Evolutionary conservation across 306 rosid genomes (phyloP).

Genomic region (Trifolium repens): DNA sequence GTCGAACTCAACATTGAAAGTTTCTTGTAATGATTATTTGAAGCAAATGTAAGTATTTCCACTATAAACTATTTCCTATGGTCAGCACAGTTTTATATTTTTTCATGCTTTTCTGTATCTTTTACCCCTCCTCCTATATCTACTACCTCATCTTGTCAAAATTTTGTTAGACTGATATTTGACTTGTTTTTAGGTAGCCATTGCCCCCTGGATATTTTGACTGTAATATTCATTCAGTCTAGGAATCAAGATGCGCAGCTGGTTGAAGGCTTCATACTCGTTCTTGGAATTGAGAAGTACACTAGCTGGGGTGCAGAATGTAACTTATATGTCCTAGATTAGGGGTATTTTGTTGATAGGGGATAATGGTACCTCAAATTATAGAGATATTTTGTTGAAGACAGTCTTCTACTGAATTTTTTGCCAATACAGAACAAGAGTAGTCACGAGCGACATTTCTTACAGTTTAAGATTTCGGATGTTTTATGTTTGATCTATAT

Average conservation of each 20-base stretch:
- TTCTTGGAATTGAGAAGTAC: conserved; percentile 23
- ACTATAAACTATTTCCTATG: conserved; percentile 20
- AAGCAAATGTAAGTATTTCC: conserved; percentile 51
- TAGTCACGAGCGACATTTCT: not conserved
- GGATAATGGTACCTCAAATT: conserved; percentile 22
- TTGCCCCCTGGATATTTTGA: conserved; percentile 1
- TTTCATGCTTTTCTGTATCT: conserved; percentile 1
- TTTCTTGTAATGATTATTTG: conserved; percentile 52
- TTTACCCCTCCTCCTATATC: not conserved
- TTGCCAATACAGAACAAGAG: conserved; percentile 15
- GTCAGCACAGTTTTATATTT: conserved; percentile 19
- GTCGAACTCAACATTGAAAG: conserved; percentile 75
- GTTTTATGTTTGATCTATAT: too few relatives aligned
- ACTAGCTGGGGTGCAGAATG: conserved; percentile 20
- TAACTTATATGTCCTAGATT: conserved; percentile 34
- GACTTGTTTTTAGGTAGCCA: conserved; percentile 34
- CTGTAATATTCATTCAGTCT: conserved; percentile 15
- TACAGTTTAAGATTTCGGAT: too few relatives aligned
- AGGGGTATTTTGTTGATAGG: conserved; percentile 10
- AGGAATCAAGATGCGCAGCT: conserved; percentile 33
- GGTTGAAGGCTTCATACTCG: conserved; percentile 13
- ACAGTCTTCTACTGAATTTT: not conserved
- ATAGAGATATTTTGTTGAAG: conserved; percentile 31
- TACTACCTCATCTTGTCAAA: not conserved
- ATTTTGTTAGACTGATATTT: conserved; percentile 8